Evolutionary conservation across 2,329 filamentous ascomycete genomes (phyloP), one percentile per base, ranked within the genome.

Genomic region (Fusarium haematococcum): DNA sequence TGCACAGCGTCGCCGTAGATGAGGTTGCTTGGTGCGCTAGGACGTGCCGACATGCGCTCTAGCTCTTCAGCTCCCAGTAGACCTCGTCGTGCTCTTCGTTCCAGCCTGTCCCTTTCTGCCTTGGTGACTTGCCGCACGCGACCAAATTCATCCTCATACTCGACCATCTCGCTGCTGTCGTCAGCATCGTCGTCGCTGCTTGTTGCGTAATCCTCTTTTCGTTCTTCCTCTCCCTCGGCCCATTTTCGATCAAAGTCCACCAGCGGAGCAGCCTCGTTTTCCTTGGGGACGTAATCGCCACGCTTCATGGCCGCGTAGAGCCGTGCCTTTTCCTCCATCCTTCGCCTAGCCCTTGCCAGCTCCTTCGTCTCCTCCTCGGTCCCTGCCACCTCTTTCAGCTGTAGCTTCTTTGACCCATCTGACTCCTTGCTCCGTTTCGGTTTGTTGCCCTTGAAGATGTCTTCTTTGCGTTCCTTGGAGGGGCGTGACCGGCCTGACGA

Each of bases 171-270:
- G 30, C 88, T 86, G 50, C 85, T 85, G 23, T 78, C 75, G 76
- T 82, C 84, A 16, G 85, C 85, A n/a, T 84, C 83, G 3, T 81
- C 80, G 11, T 81, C 81, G 65, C 80, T 83, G 48, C 79, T 79
- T 8, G 73, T 80, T n/a, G 84, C 91, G 72, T 94, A 91, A 75
- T 94, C 91, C 43, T 90, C 86, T n/a, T 81, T 80, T 27, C 81
- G 78, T 70, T 80, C 92, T 64, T 91, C 86, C 27, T 58, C 72
- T 33, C 86, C 85, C 80, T 97, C 94, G 0, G 93, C 95, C 95
- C 97, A 98, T 85, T 98, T 99, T 70, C 93, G 89, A 83, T 98
- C 97, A 82, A 99, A 99, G 84, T 99, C 96, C 4, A 99, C 93
- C 30, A 97, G 89, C 27, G 90, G 88, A 76, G 91, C 90, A 48